phyloP scores from a whole-genome alignment of 805 yeast species.

The Zygosaccharomyces gambellarensis region DNA sequence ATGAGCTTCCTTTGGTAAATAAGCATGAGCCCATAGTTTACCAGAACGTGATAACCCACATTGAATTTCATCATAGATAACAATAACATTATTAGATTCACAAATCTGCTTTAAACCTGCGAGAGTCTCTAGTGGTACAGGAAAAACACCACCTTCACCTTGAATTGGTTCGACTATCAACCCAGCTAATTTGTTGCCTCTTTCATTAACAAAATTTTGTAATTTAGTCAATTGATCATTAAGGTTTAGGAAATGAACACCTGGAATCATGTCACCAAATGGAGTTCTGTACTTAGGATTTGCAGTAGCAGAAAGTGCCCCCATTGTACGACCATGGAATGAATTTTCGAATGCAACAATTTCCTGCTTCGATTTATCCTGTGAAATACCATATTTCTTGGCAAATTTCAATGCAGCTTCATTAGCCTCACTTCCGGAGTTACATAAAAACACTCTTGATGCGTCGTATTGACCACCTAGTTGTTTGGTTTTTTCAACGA shows the following conservation, averaged over 20 bases:
- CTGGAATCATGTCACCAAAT: constrained; percentile 87
- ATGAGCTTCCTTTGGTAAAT: constrained; percentile 71
- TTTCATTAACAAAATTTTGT: constrained; percentile 17
- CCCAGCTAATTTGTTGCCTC: constrained; percentile 56
- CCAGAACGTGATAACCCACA: constrained; percentile 96
- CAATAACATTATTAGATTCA: constrained; percentile 59
- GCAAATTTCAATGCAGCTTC: constrained; percentile 76
- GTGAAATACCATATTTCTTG: constrained; percentile 68
- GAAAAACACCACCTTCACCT: constrained; percentile 94
- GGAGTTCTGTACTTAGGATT: constrained; percentile 91
- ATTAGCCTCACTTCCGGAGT: constrained; percentile 76
- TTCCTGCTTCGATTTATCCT: constrained; percentile 56
- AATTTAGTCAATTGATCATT: constrained; percentile 34
- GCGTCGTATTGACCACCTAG: constrained; percentile 82
- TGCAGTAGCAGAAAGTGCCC: constrained; percentile 87
- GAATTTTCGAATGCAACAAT: constrained; percentile 83
- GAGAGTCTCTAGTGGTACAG: constrained; percentile 60
- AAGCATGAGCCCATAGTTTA: constrained; percentile 84
- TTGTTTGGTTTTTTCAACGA: constrained; percentile 62
- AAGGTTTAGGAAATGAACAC: constrained; percentile 47
- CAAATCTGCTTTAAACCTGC: constrained; percentile 63
- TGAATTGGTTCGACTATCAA: constrained; percentile 96
- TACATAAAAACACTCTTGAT: constrained; percentile 62
- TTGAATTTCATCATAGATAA: constrained; percentile 93
- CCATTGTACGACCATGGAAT: constrained; percentile 95